Base-by-base conservation (phyloP, 768 basidiomycete species). In the Mycena alexandri region DNA sequence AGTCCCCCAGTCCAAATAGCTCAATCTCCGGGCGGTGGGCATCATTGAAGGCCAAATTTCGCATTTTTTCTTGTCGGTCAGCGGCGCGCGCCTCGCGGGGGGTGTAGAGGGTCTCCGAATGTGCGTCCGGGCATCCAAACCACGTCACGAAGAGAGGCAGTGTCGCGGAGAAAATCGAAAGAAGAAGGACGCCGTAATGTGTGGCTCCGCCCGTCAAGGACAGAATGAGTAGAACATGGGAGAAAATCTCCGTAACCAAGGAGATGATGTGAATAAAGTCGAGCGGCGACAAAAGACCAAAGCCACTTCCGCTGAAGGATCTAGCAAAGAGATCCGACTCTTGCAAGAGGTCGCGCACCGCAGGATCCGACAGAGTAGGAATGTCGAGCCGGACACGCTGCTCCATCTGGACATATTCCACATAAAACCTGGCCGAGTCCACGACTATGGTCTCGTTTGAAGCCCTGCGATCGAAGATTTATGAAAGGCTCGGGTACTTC, bases 281-380 rank as follows among this genome's bases (percentile, higher is more conserved):
- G 62, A 94, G 84, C 10, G 93, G 93, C 3, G 92, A 93, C 71
- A 94, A 83, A 34, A 93, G 84, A 17, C 93, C 93, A 75, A 94
- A 93, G 13, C 90, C 87, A 42, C 90, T 87, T 47, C 91, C 91
- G 72, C 84, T 87, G 77, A 94, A 94, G 13, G 93, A 94, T 65
- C 91, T 86, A 47, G 91, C 90, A 74, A 95, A 95, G 38, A 93
- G 84, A 75, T 95, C 93, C 43, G 93, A 92, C 79, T 95, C 93
- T 66, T 92, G 90, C n/a, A 95, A 83, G 47, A 94, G 86, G 75
- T 93, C 92, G 65, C 91, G 89, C 24, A 91, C 83, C 65, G 81
- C 75, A 53, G 93, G 90, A 74, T 93, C 92, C 61, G 90, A 82
- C 58, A 95, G 85, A 11, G 93, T 92, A 63, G 93, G 93, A 43